Evolutionary conservation across 768 basidiomycete species (phyloP).

Genomic region (Dictyophora rubrovolvata): DNA sequence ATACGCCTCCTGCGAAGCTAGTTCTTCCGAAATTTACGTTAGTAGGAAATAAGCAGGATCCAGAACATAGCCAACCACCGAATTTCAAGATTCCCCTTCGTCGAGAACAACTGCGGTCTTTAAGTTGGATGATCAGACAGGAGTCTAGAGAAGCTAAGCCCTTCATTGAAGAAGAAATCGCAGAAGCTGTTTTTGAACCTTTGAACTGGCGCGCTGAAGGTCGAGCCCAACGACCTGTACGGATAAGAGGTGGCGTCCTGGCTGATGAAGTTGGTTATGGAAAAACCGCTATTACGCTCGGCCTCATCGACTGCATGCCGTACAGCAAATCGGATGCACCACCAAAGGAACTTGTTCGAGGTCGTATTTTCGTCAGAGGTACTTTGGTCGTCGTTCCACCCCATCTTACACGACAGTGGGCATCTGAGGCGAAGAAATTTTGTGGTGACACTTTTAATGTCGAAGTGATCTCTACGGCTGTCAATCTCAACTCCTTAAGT

Average conservation of each 20-base stretch:
- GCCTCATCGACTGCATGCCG: slow-evolving; percentile 66
- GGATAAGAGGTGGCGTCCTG: slow-evolving; percentile 79
- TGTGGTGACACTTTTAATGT: slow-evolving; percentile 50
- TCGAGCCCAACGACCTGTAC: slow-evolving; percentile 66
- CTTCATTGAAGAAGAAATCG: slow-evolving; percentile 90
- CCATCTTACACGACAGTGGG: slow-evolving; percentile 87
- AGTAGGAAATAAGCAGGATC: slow-evolving; percentile 65
- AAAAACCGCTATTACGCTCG: slow-evolving; percentile 91
- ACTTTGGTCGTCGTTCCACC: slow-evolving; percentile 83
- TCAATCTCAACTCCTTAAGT: slow-evolving; percentile 60
- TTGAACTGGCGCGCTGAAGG: slow-evolving; percentile 95
- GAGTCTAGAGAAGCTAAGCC: slow-evolving; percentile 55
- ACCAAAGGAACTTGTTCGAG: slow-evolving; percentile 26
- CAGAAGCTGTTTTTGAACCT: slow-evolving; percentile 77
- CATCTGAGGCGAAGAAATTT: slow-evolving; percentile 78
- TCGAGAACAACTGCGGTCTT: slow-evolving; percentile 78
- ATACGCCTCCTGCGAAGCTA: slow-evolving; percentile 50
- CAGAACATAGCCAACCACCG: slow-evolving; percentile 64
- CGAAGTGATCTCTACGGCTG: slow-evolving; percentile 54
- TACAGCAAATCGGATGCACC: slow-evolving; percentile 34
- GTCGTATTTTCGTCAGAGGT: slow-evolving; percentile 70
- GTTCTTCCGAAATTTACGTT: slow-evolving; percentile 58
- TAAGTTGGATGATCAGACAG: slow-evolving; percentile 86
- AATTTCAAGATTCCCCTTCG: slow-evolving; percentile 68
- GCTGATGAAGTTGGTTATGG: slow-evolving; percentile 97